A percentile compares a stretch with the other conserved stretches of the same genome.
These are phyloP conservation scores for Coleophoma eucalyptorum DNA, from an alignment of 2,329 filamentous ascomycete species.

Conservation along the genomic window DNA sequence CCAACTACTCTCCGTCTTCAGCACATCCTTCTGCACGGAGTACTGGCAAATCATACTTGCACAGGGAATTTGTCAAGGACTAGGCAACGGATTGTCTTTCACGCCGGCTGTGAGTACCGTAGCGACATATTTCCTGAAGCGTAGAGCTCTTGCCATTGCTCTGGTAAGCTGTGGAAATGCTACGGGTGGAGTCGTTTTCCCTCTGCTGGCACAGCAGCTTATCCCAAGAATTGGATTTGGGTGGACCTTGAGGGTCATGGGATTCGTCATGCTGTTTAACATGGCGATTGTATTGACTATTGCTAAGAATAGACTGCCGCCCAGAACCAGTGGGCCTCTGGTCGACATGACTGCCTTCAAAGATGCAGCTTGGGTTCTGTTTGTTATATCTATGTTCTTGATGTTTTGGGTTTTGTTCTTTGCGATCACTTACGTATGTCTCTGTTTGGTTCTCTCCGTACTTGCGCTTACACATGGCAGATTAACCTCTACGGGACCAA, in stretches of 20 bases:
- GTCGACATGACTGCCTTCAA: conserved; percentile 37
- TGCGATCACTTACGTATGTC: not conserved
- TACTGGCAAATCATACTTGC: not conserved
- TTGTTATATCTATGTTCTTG: conserved; percentile 31
- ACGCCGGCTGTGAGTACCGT: not conserved
- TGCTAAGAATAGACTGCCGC: conserved; percentile 31
- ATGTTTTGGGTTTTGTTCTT: not conserved
- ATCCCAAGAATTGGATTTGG: conserved; percentile 33
- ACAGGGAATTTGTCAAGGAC: not conserved
- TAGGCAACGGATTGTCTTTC: not conserved
- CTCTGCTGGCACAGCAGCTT: conserved; percentile 29
- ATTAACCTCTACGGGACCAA: conserved; percentile 30
- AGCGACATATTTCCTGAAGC: not conserved
- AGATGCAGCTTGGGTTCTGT: conserved; percentile 36
- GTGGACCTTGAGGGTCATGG: conserved; percentile 38
- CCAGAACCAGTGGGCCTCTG: conserved; percentile 31
- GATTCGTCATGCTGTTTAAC: conserved; percentile 34
- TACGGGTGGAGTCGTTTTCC: conserved; percentile 23
- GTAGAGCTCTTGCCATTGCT: not conserved
- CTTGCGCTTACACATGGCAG: not conserved
- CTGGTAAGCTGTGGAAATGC: not conserved
- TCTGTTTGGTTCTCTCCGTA: too few relatives aligned
- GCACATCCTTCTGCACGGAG: conserved; percentile 2
- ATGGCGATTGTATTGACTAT: conserved; percentile 28
- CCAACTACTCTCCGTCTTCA: conserved; percentile 4